phyloP scores from a whole-genome alignment of 805 yeast species.

The Sporopachydermia lactativora region DNA sequence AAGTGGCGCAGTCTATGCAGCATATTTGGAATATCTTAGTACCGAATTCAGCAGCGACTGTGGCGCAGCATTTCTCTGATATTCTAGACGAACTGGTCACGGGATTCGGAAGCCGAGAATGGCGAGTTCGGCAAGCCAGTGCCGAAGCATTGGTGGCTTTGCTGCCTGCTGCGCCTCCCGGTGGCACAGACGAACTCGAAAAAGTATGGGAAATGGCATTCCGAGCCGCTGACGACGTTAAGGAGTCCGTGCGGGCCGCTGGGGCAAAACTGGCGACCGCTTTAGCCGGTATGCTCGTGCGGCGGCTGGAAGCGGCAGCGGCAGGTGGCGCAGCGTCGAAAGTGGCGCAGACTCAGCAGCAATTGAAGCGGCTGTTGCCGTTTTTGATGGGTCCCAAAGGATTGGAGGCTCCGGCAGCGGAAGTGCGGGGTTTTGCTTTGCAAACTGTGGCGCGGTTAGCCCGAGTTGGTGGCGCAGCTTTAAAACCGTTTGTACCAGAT shows the following conservation, averaged over 20 bases:
- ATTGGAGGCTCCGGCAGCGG: constrained; percentile 72
- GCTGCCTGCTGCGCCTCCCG: constrained; percentile 39
- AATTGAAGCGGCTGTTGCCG: constrained; percentile 52
- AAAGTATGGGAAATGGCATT: constrained; percentile 81
- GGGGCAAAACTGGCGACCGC: constrained; percentile 56
- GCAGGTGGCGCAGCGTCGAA: constrained; percentile 27
- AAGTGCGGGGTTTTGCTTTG: constrained; percentile 62
- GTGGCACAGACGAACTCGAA: constrained; percentile 37
- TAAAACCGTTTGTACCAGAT: constrained; percentile 50
- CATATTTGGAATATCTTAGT: constrained; percentile 76
- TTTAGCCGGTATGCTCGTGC: constrained; percentile 47
- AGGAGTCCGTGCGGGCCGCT: constrained; percentile 80
- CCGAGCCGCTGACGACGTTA: constrained; percentile 84
- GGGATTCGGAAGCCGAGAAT: constrained; percentile 71
- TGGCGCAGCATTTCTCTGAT: constrained; percentile 36
- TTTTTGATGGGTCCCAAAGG: constrained; percentile 72
- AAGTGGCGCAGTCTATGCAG: constrained; percentile 72
- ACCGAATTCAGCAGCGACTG: constrained; percentile 35
- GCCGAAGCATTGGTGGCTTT: constrained; percentile 57
- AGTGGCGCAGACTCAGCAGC: constrained; percentile 27
- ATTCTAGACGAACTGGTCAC: constrained; percentile 51
- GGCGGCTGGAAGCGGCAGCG: constrained; percentile 32
- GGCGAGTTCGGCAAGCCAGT: constrained; percentile 90
- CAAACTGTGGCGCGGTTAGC: constrained; percentile 61
- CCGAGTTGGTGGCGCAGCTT: constrained; percentile 41